These are phyloP conservation scores for Rhynchospora tenuis DNA, from an alignment of 176 grass and related monocot species.

Conservation along the genomic window DNA sequence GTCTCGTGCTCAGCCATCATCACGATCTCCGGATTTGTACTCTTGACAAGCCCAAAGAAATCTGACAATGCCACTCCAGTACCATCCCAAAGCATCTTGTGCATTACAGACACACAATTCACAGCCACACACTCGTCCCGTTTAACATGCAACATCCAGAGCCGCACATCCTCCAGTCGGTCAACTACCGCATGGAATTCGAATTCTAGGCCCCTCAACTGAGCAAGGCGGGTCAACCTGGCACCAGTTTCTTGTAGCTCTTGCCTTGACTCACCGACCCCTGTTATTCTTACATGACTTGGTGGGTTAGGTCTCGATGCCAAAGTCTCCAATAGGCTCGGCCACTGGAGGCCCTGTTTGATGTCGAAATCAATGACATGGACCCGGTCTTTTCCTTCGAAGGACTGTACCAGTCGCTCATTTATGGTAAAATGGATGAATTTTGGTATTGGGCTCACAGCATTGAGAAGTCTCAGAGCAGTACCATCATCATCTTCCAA, in stretches of 20 bases:
- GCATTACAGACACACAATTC: conserved; percentile 60
- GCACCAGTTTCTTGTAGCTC: conserved; percentile 69
- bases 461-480: conserved; percentile 62
- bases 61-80: conserved; percentile 44
- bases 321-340: conserved; percentile 78
- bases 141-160: conserved; percentile 99
- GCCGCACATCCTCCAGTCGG: conserved; percentile 84
- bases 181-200: conserved; percentile 92
- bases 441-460: conserved; percentile 61
- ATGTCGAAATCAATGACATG: conserved; percentile 97
- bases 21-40: conserved; percentile 55
- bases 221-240: conserved; percentile 50
- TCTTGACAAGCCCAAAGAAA: conserved; percentile 60
- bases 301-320: conserved; percentile 44
- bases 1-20: conserved; percentile 76
- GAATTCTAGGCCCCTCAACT: conserved; percentile 49
- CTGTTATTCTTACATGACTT: conserved; percentile 73
- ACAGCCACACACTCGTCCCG: conserved; percentile 82
- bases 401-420: conserved; percentile 59
- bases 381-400: conserved; percentile 88
- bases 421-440: conserved; percentile 91
- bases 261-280: conserved; percentile 72
- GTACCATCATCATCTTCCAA: conserved; percentile 54
- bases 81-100: conserved; percentile 63
- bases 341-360: conserved; percentile 97